phyloP scores from a whole-genome alignment of 2,329 filamentous ascomycete species.

The Paecilomyces niveus region DNA sequence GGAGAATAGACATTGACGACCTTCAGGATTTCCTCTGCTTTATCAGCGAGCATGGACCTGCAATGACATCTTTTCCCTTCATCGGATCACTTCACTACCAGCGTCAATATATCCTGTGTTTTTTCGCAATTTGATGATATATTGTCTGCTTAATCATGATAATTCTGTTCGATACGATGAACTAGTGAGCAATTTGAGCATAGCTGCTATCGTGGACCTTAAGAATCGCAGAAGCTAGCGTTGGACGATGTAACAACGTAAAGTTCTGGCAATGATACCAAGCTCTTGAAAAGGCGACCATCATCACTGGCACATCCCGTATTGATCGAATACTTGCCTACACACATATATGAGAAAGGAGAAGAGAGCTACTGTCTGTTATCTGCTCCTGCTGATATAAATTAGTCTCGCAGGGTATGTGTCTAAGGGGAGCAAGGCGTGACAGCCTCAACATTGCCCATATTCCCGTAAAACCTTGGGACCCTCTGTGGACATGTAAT shows the following conservation, averaged over 20 bases:
- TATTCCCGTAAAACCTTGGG: not conserved
- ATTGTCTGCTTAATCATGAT: not conserved
- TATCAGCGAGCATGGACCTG: not conserved
- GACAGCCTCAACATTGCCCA: not conserved
- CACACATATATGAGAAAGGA: too few relatives aligned
- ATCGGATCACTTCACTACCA: not conserved
- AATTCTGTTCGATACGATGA: not conserved
- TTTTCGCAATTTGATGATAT: not conserved
- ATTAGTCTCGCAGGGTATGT: too few relatives aligned
- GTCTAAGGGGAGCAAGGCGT: too few relatives aligned
- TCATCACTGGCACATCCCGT: too few relatives aligned
- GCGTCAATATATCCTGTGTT: not conserved
- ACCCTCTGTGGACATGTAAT: not conserved
- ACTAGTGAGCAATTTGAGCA: not conserved
- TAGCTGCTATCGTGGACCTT: not conserved
- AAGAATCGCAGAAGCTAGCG: not conserved
- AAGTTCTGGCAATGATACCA: too few relatives aligned
- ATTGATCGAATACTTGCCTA: too few relatives aligned
- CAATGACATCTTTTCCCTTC: not conserved
- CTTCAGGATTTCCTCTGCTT: not conserved
- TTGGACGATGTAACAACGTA: not conserved
- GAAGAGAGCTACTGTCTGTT: too few relatives aligned
- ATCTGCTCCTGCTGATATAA: too few relatives aligned
- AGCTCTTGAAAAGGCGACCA: too few relatives aligned
- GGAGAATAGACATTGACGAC: not conserved